phyloP scores from a whole-genome alignment of 352 stramenopile genomes.

The Detonula confervacea region DNA sequence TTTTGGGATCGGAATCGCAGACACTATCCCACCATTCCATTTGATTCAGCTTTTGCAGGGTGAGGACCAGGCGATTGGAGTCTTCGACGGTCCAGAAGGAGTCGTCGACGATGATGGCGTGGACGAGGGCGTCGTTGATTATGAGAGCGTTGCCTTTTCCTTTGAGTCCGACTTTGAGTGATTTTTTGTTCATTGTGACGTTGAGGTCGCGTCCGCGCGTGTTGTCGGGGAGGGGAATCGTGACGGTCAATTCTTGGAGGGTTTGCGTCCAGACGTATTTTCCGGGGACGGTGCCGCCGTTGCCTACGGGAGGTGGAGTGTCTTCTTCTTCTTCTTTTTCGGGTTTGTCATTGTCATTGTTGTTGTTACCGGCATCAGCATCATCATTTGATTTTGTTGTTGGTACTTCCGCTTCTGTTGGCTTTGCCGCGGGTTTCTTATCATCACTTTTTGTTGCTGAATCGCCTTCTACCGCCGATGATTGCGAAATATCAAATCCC shows the following conservation, averaged over 20 bases:
- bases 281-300: constrained; percentile 86
- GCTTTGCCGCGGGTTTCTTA: constrained; percentile 7
- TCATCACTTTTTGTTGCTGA: neutral
- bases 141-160: constrained; percentile 73
- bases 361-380: too few species aligned
- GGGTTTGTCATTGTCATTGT: constrained; percentile 36
- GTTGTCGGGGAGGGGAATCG: constrained; percentile 90
- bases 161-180: constrained; percentile 91
- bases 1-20: constrained; percentile 93
- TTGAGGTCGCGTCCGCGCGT: constrained; percentile 93
- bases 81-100: constrained; percentile 98
- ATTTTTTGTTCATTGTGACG: constrained; percentile 91
- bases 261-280: constrained; percentile 99
- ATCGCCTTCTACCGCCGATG: neutral
- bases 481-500: constrained; percentile 67
- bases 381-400: too few species aligned
- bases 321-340: constrained; percentile 58
- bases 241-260: constrained; percentile 93
- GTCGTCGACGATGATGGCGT: constrained; percentile 97
- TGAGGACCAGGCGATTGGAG: constrained; percentile 86
- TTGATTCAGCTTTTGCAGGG: constrained; percentile 97
- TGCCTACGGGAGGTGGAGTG: constrained; percentile 62
- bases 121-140: constrained; percentile 92
- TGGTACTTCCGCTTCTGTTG: neutral
- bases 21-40: constrained; percentile 99